A percentile compares a stretch with the other conserved stretches of the same genome.
Evolutionary conservation across 208 protist genomes (phyloP).

Genomic region (Crithidia mellificae): DNA sequence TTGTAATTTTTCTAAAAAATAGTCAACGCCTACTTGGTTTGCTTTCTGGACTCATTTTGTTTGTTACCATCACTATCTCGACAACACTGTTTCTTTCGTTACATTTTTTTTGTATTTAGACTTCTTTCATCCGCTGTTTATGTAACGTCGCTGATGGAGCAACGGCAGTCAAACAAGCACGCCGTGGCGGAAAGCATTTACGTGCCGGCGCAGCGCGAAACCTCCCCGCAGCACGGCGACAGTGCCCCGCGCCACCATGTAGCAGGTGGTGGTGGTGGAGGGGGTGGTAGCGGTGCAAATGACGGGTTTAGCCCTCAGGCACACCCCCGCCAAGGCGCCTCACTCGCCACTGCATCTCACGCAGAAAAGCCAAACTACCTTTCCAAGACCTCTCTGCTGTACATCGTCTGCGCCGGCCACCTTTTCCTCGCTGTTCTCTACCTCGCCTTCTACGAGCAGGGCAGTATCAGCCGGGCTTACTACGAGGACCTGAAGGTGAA

Average conservation of each 20-base stretch:
- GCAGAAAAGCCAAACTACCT: constrained; percentile 33
- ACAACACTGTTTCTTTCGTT: too few relatives aligned
- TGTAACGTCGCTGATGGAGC: constrained; percentile 7
- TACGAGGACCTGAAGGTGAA: constrained; percentile 38
- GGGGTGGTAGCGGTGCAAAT: too few relatives aligned
- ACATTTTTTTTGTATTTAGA: too few relatives aligned
- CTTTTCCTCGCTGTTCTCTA: constrained; percentile 29
- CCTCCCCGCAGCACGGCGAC: neutral
- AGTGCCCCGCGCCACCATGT: neutral
- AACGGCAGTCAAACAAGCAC: neutral
- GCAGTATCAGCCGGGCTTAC: constrained; percentile 30
- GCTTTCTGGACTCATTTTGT: too few relatives aligned
- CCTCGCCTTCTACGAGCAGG: constrained; percentile 39
- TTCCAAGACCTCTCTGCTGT: constrained; percentile 36
- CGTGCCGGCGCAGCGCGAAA: neutral
- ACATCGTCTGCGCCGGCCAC: constrained; percentile 34
- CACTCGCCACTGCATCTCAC: neutral
- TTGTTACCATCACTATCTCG: too few relatives aligned
- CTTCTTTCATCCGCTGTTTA: too few relatives aligned
- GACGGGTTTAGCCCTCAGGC: too few relatives aligned
- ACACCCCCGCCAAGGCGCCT: neutral
- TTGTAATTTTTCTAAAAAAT: too few relatives aligned
- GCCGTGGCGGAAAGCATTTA: constrained; percentile 1
- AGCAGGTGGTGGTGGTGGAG: neutral
- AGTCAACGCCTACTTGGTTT: too few relatives aligned